Evolutionary conservation across 2,329 filamentous ascomycete genomes (phyloP).

Genomic region (Pleomassaria siparia): DNA sequence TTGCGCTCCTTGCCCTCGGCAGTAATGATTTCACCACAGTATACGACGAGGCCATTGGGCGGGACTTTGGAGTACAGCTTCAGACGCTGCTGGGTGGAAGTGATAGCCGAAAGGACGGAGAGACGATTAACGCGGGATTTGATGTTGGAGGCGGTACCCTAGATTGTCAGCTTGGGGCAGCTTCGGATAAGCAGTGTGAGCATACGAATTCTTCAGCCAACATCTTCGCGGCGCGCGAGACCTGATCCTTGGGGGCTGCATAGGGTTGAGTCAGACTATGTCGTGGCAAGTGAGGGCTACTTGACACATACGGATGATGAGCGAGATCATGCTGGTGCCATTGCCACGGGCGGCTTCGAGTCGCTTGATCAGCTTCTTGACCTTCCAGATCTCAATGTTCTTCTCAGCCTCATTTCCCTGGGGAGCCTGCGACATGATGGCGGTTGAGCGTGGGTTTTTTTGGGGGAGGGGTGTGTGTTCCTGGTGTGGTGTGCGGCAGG

Average conservation of each 20-base stretch:
- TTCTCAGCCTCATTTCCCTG: constrained; percentile 95
- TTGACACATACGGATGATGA: constrained; percentile 83
- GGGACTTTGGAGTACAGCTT: constrained; percentile 99
- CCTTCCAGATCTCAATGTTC: constrained; percentile 94
- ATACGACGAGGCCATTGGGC: constrained; percentile 94
- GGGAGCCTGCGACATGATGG: constrained; percentile 40
- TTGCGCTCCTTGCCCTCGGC: constrained; percentile 98
- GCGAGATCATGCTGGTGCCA: constrained; percentile 99
- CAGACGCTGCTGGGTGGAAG: constrained; percentile 96
- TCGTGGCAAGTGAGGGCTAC: not conserved
- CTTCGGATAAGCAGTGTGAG: constrained; percentile 16
- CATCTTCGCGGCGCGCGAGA: constrained; percentile 97
- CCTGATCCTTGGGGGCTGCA: constrained; percentile 92
- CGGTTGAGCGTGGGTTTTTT: constrained; percentile 20
- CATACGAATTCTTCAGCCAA: constrained; percentile 99
- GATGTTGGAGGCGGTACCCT: constrained; percentile 99
- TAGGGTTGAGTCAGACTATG: constrained; percentile 25
- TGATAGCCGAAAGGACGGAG: constrained; percentile 96
- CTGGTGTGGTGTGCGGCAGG: constrained; percentile 3
- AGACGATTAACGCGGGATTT: constrained; percentile 99
- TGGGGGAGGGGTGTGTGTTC: not conserved
- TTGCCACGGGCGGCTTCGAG: constrained; percentile 96
- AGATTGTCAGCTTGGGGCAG: constrained; percentile 12
- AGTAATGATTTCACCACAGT: constrained; percentile 99
- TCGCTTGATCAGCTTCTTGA: constrained; percentile 99